Percentiles rank a stretch among this genome's conserved stretches.
phyloP scores from a whole-genome alignment of 495 filamentous ascomycete species.

The Tetracladium setigerum region DNA sequence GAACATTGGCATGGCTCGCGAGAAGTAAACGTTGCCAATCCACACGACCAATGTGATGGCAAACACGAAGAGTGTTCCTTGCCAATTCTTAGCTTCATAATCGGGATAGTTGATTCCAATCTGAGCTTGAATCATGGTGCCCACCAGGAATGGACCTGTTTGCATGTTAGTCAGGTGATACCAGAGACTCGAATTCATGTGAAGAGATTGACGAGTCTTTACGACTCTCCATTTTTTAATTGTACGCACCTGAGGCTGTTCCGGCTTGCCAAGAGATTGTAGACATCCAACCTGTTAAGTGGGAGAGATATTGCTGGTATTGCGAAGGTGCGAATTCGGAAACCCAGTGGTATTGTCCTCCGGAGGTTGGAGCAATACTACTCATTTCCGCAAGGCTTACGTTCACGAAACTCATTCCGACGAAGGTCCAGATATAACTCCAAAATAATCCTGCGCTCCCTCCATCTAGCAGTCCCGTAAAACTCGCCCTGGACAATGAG shows the following conservation, averaged over 20 bases:
- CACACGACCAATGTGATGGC: constrained; percentile 21
- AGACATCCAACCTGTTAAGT: constrained; percentile 44
- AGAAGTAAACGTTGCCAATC: constrained; percentile 35
- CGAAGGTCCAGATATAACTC: constrained; percentile 40
- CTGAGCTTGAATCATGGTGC: constrained; percentile 38
- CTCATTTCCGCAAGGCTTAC: constrained; percentile 37
- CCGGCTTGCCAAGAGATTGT: constrained; percentile 59
- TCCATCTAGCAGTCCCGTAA: constrained; percentile 25
- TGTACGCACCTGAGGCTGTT: constrained; percentile 43
- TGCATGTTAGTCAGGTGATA: no score
- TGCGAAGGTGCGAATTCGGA: constrained; percentile 46
- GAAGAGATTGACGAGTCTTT: no score
- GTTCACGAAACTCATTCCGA: constrained; percentile 35
- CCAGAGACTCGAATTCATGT: no score
- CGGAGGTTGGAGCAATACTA: constrained; percentile 38
- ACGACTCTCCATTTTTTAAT: no score
- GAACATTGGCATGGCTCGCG: constrained; percentile 33
- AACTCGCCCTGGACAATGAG: constrained; percentile 4
- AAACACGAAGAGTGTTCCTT: constrained; percentile 38
- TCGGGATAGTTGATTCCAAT: constrained; percentile 33
- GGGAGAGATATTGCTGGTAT: constrained; percentile 41
- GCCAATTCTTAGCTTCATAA: constrained; percentile 36
- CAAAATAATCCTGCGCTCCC: constrained; percentile 45
- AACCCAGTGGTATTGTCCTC: constrained; percentile 53
- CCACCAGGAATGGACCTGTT: constrained; percentile 34